Evolutionary conservation across 2,329 filamentous ascomycete genomes (phyloP).

Genomic region (Meredithiella fracta): DNA sequence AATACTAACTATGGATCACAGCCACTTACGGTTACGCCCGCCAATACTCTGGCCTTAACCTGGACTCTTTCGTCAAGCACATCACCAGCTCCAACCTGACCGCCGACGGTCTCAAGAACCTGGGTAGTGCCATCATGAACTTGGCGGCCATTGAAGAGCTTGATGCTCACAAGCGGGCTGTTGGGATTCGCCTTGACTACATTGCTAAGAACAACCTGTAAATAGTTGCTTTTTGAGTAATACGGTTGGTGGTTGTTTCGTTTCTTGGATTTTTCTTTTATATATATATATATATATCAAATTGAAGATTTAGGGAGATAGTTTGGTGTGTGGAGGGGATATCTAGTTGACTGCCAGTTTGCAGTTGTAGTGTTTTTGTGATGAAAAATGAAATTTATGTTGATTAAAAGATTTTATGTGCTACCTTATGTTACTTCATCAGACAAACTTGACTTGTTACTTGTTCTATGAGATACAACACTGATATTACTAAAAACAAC

Average conservation of each 20-base stretch:
- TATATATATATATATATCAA: background rate
- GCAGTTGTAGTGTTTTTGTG: background rate
- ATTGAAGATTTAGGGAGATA: background rate
- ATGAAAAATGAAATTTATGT: background rate
- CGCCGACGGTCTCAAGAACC: constrained; percentile 65
- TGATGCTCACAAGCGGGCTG: constrained; percentile 80
- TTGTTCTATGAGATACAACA: no score
- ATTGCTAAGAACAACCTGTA: constrained; percentile 22
- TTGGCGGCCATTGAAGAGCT: constrained; percentile 86
- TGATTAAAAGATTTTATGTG: no score
- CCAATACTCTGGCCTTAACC: constrained; percentile 94
- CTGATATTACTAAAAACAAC: no score
- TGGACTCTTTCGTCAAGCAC: constrained; percentile 92
- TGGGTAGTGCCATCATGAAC: constrained; percentile 84
- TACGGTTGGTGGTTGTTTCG: no score
- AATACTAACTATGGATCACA: constrained; percentile 24
- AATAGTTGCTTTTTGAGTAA: background rate
- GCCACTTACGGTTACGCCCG: constrained; percentile 96
- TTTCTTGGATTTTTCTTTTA: no score
- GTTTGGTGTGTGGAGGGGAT: background rate
- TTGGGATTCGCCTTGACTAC: constrained; percentile 59
- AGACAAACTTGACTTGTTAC: no score
- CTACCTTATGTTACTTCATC: no score
- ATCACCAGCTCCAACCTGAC: constrained; percentile 91
- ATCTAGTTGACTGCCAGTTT: background rate